Evolutionary conservation across 176 grass and related monocot species (phyloP).

Genomic region (Musa beccarii): DNA sequence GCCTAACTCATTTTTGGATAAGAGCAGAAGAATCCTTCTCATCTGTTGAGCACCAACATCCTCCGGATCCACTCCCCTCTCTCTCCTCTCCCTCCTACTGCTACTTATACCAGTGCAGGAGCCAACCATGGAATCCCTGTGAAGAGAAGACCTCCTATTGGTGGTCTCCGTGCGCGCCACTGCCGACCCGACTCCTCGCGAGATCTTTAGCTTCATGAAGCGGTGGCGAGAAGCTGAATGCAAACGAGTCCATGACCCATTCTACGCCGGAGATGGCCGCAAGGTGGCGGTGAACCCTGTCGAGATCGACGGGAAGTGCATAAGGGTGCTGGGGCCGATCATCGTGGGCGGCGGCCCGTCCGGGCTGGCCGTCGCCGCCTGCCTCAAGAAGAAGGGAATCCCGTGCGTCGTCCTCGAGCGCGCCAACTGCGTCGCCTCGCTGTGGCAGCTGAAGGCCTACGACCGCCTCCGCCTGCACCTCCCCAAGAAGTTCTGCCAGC

Average conservation of each 20-base stretch:
- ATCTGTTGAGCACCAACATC: background rate
- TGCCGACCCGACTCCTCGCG: background rate
- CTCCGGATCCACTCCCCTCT: background rate
- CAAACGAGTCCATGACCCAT: background rate
- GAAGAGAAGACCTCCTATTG: too few relatives aligned
- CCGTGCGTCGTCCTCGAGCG: slow-evolving; percentile 9
- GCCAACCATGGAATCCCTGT: too few relatives aligned
- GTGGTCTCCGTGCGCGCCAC: too few relatives aligned
- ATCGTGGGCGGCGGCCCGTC: slow-evolving; percentile 13
- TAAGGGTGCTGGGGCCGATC: slow-evolving; percentile 1
- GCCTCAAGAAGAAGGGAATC: slow-evolving; percentile 9
- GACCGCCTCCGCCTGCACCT: slow-evolving; percentile 20
- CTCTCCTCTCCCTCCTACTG: background rate
- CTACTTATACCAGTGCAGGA: too few relatives aligned
- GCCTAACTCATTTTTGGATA: background rate
- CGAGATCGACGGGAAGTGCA: background rate
- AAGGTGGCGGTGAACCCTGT: background rate
- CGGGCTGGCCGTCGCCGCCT: slow-evolving; percentile 15
- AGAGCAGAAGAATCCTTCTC: background rate
- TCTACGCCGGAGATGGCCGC: background rate
- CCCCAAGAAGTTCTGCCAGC: slow-evolving; percentile 19
- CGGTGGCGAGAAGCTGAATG: background rate
- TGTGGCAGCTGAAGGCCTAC: slow-evolving; percentile 17
- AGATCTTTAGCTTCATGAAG: background rate
- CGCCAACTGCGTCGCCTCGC: slow-evolving; percentile 11